These are phyloP conservation scores for Phaeotremella fagi DNA, from an alignment of 768 basidiomycete genomes.

Conservation along the genomic window DNA sequence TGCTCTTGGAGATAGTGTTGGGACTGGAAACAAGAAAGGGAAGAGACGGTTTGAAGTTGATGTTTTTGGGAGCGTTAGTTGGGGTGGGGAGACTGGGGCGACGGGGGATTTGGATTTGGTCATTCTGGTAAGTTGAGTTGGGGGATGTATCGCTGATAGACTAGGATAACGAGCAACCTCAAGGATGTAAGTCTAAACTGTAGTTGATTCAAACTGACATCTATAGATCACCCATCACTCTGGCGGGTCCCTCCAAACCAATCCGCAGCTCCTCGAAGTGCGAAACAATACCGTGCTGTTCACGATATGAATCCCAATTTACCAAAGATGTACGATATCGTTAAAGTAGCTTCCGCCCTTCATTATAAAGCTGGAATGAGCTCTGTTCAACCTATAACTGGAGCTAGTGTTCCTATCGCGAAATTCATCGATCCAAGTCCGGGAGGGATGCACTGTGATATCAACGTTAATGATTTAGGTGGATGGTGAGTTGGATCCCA, in stretches of 20 bases:
- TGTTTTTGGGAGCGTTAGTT: slow-evolving; percentile 46
- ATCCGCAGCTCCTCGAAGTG: background rate
- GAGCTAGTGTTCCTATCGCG: slow-evolving; percentile 40
- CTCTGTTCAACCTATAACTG: slow-evolving; percentile 25
- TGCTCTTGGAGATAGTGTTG: slow-evolving; percentile 6
- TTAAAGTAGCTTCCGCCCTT: slow-evolving; percentile 6
- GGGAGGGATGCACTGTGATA: slow-evolving; percentile 24
- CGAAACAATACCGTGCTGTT: background rate
- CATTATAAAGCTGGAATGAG: slow-evolving; percentile 8
- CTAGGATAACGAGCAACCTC: slow-evolving; percentile 31
- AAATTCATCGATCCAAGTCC: slow-evolving; percentile 33
- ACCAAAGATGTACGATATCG: slow-evolving; percentile 13
- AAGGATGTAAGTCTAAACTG: slow-evolving; percentile 33
- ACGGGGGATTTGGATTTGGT: slow-evolving; percentile 45
- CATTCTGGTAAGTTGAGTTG: slow-evolving; percentile 20
- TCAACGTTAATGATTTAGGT: slow-evolving; percentile 46
- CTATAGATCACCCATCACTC: slow-evolving; percentile 17
- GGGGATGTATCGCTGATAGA: background rate
- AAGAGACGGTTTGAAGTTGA: slow-evolving; percentile 37
- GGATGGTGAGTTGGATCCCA: slow-evolving; percentile 30
- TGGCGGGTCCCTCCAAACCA: slow-evolving; percentile 14
- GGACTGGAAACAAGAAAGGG: slow-evolving; percentile 4
- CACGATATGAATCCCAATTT: slow-evolving; percentile 1
- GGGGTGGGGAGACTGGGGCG: slow-evolving; percentile 45
- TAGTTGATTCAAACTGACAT: background rate